These are phyloP conservation scores for Penicillium sp. DNA, from an alignment of 2,329 filamentous ascomycete genomes.

Conservation along the genomic window DNA sequence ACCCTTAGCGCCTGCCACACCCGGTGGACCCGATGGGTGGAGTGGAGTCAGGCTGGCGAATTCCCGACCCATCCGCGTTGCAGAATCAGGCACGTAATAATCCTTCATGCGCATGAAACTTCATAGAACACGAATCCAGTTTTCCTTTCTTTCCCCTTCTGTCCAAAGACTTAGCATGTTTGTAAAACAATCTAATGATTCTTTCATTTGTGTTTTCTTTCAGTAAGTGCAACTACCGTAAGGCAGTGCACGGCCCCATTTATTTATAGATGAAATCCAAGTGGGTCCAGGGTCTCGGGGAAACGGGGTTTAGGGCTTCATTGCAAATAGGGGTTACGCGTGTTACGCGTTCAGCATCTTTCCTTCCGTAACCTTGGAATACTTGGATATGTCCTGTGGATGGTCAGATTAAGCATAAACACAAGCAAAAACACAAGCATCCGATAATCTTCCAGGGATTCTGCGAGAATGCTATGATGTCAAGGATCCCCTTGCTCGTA, in stretches of 20 bases:
- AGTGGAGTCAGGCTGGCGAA: constrained; percentile 15
- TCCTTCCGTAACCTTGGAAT: no score
- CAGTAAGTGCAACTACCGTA: neutral
- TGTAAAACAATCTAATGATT: no score
- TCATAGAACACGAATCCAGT: neutral
- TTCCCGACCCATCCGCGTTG: neutral
- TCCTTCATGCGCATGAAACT: neutral
- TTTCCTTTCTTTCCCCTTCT: neutral
- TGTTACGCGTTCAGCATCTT: neutral
- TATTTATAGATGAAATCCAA: constrained; percentile 14
- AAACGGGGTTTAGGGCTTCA: constrained; percentile 6
- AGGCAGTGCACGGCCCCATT: constrained; percentile 7
- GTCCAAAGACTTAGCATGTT: no score
- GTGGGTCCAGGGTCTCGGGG: constrained; percentile 24
- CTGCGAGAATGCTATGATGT: neutral
- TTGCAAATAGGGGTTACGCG: neutral
- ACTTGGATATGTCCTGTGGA: neutral
- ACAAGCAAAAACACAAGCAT: neutral
- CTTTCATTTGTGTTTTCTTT: neutral
- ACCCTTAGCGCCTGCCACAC: constrained; percentile 15
- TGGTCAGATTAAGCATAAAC: neutral
- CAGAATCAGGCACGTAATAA: neutral
- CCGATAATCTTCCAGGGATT: neutral
- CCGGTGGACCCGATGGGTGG: constrained; percentile 11
- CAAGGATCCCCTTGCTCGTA: neutral